Evolutionary conservation across 139 green algal species (phyloP), one percentile per base, ranked within the genome.

Genomic region (Chlorella sorokiniana): DNA sequence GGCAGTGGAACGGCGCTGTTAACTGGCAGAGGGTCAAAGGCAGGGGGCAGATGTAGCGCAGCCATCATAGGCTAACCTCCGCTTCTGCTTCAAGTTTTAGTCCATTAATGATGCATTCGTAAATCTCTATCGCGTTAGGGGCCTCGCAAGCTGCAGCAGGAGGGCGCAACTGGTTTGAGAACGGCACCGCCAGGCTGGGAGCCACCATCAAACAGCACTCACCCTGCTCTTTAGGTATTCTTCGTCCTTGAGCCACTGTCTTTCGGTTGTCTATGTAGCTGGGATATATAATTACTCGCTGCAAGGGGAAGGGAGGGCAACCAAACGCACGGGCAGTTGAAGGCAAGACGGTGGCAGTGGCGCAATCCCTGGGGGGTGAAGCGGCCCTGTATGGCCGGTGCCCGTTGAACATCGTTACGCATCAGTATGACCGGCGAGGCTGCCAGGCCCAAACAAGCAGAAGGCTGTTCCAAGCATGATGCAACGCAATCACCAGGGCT

Each of bases 251-350:
- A 10, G 88, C 87, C 38, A 93, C 73, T 61, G 89, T 94, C 40
- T 85, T 87, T 22, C 84, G 85, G 51, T 70, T 76, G 82, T 94
- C 86, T 29, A 94, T 88, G 71, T 94, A 94, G 29, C 83, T 81
- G 16, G 91, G 89, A 59, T 94, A 94, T 20, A 94, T 78, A 40
- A 93, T 87, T 22, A 91, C 76, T 25, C 88, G 84, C 88, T 91
- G 88, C 81, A 87, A 48, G 31, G 27, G 1, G 25, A 35, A 27
- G 62, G 52, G 44, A 29, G 20, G 16, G 45, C 3, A 59, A n/a
- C 27, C 22, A 23, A 23, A 9, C 14, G 40, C 35, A 16, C 27
- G 68, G 11, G 40, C 5, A 10, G 65, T 25, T n/a, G 37, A 25
- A n/a, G 37, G 23, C 20, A 9, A 10, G 35, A 14, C 38, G 65